Percentiles rank a stretch among this genome's conserved stretches.
Evolutionary conservation across 2,329 filamentous ascomycete genomes (phyloP).

Genomic region (Exophiala oligosperma): DNA sequence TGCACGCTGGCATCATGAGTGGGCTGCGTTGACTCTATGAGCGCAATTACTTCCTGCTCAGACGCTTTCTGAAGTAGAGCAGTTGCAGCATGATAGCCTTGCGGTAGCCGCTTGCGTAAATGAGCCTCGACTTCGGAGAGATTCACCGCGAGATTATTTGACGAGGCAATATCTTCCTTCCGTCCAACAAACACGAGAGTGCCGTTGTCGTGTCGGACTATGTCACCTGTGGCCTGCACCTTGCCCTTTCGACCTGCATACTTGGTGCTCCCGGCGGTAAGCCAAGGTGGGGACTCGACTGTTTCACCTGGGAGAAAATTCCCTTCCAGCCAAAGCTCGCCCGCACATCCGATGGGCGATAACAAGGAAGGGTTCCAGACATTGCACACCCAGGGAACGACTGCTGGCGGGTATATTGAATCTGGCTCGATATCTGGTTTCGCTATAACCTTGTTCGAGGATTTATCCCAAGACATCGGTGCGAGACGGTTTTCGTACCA

Average conservation of each 20-base stretch:
- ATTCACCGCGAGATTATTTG: conserved; percentile 43
- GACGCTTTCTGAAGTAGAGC: conserved; percentile 28
- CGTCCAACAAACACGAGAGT: conserved; percentile 34
- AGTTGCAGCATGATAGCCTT: conserved; percentile 29
- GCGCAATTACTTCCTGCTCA: conserved; percentile 30
- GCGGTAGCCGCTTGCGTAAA: conserved; percentile 38
- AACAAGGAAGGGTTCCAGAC: conserved; percentile 39
- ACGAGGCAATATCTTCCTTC: conserved; percentile 35
- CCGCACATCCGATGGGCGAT: conserved; percentile 35
- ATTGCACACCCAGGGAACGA: conserved; percentile 45
- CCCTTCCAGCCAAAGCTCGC: conserved; percentile 45
- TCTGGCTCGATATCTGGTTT: background rate
- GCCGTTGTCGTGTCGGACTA: conserved; percentile 35
- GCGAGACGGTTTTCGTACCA: conserved; percentile 44
- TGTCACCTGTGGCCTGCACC: conserved; percentile 35
- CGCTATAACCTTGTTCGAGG: conserved; percentile 20
- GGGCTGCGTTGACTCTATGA: conserved; percentile 35
- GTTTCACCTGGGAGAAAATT: conserved; percentile 32
- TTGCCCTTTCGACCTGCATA: conserved; percentile 34
- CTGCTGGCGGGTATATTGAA: conserved; percentile 39
- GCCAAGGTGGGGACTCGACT: conserved; percentile 36
- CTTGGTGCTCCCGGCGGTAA: conserved; percentile 36
- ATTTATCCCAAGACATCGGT: conserved; percentile 37
- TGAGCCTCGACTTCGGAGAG: conserved; percentile 43
- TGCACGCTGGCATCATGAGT: conserved; percentile 31